phyloP scores from a whole-genome alignment of 2,329 filamentous ascomycete species.

The Chrysoporthe deuterocubensis region DNA sequence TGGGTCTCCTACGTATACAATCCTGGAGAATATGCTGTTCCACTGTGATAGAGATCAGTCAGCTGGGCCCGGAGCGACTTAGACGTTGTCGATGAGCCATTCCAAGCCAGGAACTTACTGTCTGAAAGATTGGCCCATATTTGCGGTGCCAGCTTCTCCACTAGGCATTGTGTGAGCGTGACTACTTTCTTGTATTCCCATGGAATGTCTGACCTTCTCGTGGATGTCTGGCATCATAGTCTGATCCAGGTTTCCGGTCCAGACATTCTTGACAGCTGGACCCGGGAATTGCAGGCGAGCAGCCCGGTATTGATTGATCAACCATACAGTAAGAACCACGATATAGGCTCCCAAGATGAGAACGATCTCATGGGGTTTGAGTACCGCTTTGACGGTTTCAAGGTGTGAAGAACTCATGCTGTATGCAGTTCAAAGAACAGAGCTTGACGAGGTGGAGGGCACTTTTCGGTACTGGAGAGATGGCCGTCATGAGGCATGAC shows the following conservation, averaged over 20 bases:
- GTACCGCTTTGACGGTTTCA: background rate
- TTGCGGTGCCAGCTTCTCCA: slow-evolving; percentile 11
- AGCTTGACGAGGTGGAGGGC: background rate
- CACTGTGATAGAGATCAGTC: background rate
- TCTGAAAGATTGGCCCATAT: slow-evolving; percentile 5
- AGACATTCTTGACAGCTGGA: slow-evolving; percentile 5
- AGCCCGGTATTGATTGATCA: slow-evolving; percentile 11
- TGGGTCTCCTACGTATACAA: slow-evolving; percentile 9
- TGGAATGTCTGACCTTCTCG: background rate
- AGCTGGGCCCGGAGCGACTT: background rate
- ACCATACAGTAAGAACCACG: background rate
- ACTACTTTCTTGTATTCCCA: background rate
- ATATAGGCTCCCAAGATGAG: background rate
- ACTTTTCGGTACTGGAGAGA: background rate
- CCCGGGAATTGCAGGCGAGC: slow-evolving; percentile 10
- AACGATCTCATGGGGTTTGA: background rate
- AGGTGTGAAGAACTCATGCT: background rate
- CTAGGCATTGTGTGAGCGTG: background rate
- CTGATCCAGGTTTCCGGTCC: slow-evolving; percentile 11
- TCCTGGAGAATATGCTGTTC: slow-evolving; percentile 11
- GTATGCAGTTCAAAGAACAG: background rate
- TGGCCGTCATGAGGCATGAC: background rate
- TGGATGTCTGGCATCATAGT: slow-evolving; percentile 14
- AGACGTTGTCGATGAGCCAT: background rate
- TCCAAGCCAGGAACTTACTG: background rate